Evolutionary conservation across 2,329 filamentous ascomycete genomes (phyloP).

Genomic region (Colletotrichum sp.): DNA sequence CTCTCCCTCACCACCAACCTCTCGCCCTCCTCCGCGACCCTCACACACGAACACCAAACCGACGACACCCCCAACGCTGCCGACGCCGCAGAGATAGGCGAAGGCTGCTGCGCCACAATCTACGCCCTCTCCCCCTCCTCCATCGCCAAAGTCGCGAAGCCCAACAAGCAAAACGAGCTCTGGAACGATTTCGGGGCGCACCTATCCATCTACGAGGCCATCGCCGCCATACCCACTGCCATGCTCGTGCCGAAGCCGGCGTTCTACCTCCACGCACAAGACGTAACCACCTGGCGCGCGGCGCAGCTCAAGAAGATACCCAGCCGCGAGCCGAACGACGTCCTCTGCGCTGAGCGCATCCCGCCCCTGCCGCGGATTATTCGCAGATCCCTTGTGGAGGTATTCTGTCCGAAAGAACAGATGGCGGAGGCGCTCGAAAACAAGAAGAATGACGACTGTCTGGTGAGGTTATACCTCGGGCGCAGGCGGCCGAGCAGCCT

Average conservation of each 20-base stretch:
- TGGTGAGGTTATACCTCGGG: neutral
- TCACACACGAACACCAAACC: neutral
- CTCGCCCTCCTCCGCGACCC: neutral
- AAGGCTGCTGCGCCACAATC: neutral
- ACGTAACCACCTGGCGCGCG: neutral
- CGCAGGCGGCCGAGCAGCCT: neutral
- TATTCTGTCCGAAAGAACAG: neutral
- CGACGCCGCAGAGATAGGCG: neutral
- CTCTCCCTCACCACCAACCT: neutral
- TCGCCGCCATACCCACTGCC: neutral
- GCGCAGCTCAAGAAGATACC: neutral
- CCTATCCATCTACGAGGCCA: neutral
- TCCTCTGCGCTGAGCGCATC: neutral
- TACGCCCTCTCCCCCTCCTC: neutral
- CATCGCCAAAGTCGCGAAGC: neutral
- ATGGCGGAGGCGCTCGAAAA: neutral
- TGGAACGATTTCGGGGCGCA: neutral
- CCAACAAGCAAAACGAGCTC: neutral
- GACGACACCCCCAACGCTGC: accelerated
- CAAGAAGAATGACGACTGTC: neutral
- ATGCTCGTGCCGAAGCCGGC: neutral
- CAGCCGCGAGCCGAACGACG: neutral
- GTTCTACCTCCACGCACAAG: neutral
- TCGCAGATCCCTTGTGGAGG: neutral
- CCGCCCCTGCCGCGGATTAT: neutral